Evolutionary conservation across 805 yeast species (phyloP), one percentile per base, ranked within the genome.

Genomic region (Candida ponderosae): DNA sequence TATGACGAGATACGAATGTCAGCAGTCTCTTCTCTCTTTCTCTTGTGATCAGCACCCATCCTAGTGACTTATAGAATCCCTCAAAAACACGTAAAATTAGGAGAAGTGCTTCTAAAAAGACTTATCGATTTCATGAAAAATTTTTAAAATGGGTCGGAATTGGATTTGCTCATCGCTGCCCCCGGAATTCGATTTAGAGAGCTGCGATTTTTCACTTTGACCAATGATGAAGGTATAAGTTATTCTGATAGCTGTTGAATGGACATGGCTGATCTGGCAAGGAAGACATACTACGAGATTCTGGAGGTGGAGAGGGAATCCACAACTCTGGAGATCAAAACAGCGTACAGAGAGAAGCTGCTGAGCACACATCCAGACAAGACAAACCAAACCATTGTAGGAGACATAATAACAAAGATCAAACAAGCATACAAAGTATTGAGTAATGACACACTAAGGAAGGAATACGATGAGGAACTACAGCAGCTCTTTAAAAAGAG

Each of bases 321-420:
- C 4, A 41, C 58, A 17, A 41, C 38, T 1, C 46, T 38, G 0
- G 74, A 69, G 13, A 66, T 89, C 20, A 79, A 75, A 44, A 53
- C 54, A 8, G 89, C 94, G 0, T 90, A 89, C 54, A 72, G 69
- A 39, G 61, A 56, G 26, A 70, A 71, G 14, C 66, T 90, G 6
- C 62, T 90, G 2, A 51, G 56, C 4, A 56, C 72, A 3, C 97
- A 90, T 56, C 97, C 97, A 1, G 97, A 90, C 54, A 89, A 88
- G 48, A 49, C 54, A 4, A 42, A 44, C 4, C 42, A 45, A 18
- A 31, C 34, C 3, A 33, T 38, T 3, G 32, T 42, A 4, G 24
- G 40, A 16, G 50, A 50, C 27, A 42, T 62, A 5, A 59, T 78
- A 8, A 62, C 72, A 40, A 58, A 59, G 18, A 66, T 88, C 23